Percentiles rank a stretch among this genome's conserved stretches.
phyloP scores from a whole-genome alignment of 208 protist species.

The Porcisia hertigi region DNA sequence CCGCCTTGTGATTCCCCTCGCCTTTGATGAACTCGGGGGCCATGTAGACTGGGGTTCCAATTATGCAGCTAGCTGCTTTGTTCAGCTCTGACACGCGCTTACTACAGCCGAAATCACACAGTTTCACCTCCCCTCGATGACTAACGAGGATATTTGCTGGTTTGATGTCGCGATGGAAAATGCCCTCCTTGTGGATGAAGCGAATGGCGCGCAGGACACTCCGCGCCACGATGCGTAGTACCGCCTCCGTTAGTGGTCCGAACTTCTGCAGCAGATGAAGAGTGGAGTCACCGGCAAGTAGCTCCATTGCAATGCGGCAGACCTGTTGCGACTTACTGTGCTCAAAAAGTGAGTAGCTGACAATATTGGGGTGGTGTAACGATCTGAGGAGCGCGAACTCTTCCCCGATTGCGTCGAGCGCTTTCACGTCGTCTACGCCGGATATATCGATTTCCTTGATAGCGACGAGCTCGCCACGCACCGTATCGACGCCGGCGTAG shows the following conservation, averaged over 20 bases:
- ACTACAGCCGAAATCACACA: conserved; percentile 92
- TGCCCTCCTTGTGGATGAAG: conserved; percentile 90
- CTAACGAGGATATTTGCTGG: conserved; percentile 91
- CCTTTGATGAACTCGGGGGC: conserved; percentile 90
- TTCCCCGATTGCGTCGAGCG: conserved; percentile 66
- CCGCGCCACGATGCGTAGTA: conserved; percentile 74
- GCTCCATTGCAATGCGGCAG: conserved; percentile 90
- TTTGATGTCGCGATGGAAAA: conserved; percentile 93
- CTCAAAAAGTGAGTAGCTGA: conserved; percentile 89
- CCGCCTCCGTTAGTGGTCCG: conserved; percentile 77
- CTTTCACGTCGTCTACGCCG: conserved; percentile 69
- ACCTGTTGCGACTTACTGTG: conserved; percentile 84
- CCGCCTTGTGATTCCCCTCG: conserved; percentile 76
- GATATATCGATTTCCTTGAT: conserved; percentile 90
- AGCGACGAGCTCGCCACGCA: conserved; percentile 81
- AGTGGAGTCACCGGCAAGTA: conserved; percentile 87
- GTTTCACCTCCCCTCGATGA: conserved; percentile 82
- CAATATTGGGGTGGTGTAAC: conserved; percentile 88
- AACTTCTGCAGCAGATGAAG: conserved; percentile 76
- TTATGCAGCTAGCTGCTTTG: conserved; percentile 82
- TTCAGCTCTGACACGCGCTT: conserved; percentile 88
- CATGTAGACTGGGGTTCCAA: conserved; percentile 92
- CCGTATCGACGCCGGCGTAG: conserved; percentile 79
- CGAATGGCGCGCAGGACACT: conserved; percentile 74
- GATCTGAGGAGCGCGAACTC: conserved; percentile 88